A percentile compares a stretch with the other conserved stretches of the same genome.
phyloP scores from a whole-genome alignment of 495 filamentous ascomycete genomes.

The Evansstolkia leycettana region DNA sequence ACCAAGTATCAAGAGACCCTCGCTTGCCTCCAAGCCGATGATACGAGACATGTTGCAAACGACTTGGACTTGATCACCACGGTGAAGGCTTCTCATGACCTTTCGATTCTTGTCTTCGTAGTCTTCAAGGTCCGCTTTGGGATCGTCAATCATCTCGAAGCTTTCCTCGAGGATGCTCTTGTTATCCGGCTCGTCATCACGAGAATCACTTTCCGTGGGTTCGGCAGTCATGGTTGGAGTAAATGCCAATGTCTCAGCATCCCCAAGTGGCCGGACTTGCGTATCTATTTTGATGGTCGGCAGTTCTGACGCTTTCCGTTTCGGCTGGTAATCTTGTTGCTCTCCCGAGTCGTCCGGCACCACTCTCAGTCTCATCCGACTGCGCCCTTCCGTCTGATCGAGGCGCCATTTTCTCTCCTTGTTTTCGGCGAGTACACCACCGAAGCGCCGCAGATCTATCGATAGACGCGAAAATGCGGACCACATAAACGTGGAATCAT shows the following conservation, averaged over 20 bases:
- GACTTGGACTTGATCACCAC: constrained; percentile 82
- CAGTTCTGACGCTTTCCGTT: constrained; percentile 49
- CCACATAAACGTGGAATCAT: constrained; percentile 63
- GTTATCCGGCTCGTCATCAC: constrained; percentile 33
- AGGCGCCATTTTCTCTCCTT: constrained; percentile 69
- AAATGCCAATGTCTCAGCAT: constrained; percentile 20
- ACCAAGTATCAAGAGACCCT: constrained; percentile 87
- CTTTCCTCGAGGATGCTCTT: constrained; percentile 57
- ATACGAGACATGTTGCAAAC: constrained; percentile 93
- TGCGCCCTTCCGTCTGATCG: constrained; percentile 88
- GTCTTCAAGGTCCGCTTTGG: constrained; percentile 65
- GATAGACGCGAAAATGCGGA: constrained; percentile 63
- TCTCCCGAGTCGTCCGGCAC: constrained; percentile 60
- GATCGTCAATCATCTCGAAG: constrained; percentile 89
- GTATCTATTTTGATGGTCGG: constrained; percentile 27
- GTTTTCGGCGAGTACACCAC: constrained; percentile 61
- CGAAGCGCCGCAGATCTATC: constrained; percentile 58
- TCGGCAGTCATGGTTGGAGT: constrained; percentile 23
- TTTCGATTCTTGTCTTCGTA: constrained; percentile 97
- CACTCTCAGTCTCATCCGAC: constrained; percentile 83
- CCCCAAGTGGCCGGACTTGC: constrained; percentile 16
- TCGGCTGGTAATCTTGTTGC: constrained; percentile 73
- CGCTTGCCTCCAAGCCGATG: constrained; percentile 80
- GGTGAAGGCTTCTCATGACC: constrained; percentile 87
- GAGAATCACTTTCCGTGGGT: constrained; percentile 10